A percentile compares a stretch with the other conserved stretches of the same genome.
These are phyloP conservation scores for Aspergillus diversus DNA, from an alignment of 495 filamentous ascomycete genomes.

Conservation along the genomic window DNA sequence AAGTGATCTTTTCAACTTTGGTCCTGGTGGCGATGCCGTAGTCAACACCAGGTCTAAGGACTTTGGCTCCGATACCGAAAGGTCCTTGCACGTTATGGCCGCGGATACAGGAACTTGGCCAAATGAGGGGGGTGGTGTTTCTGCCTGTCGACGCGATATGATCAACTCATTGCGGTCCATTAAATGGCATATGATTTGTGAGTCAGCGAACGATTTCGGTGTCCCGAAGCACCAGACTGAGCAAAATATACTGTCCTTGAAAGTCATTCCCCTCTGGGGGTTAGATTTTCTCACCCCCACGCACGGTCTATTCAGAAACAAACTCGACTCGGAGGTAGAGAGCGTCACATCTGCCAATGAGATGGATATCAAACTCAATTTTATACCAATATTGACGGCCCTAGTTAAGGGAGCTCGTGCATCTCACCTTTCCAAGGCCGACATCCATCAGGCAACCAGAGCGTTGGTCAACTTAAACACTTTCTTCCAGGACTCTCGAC, in stretches of 20 bases:
- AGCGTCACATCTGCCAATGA: conserved; percentile 55
- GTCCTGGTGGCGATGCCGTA: conserved; percentile 61
- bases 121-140: conserved; percentile 68
- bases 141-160: conserved; percentile 68
- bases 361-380: conserved; percentile 61
- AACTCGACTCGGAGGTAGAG: conserved; percentile 63
- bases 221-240: conserved; percentile 69
- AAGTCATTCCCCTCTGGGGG: conserved; percentile 69
- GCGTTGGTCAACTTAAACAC: conserved; percentile 64
- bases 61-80: conserved; percentile 53
- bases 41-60: conserved; percentile 48
- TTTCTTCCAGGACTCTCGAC: conserved; percentile 61
- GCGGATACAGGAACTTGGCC: conserved; percentile 69
- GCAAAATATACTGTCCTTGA: conserved; percentile 66
- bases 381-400: conserved; percentile 63
- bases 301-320: conserved; percentile 66
- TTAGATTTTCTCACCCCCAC: conserved; percentile 65
- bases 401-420: conserved; percentile 63
- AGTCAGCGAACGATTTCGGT: conserved; percentile 68
- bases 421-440: conserved; percentile 49
- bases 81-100: conserved; percentile 63
- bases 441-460: conserved; percentile 59
- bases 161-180: conserved; percentile 65
- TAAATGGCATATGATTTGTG: conserved; percentile 68
- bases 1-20: conserved; percentile 65